phyloP scores from a whole-genome alignment of 169 alveolate species.

The Eimeria necatrix region DNA sequence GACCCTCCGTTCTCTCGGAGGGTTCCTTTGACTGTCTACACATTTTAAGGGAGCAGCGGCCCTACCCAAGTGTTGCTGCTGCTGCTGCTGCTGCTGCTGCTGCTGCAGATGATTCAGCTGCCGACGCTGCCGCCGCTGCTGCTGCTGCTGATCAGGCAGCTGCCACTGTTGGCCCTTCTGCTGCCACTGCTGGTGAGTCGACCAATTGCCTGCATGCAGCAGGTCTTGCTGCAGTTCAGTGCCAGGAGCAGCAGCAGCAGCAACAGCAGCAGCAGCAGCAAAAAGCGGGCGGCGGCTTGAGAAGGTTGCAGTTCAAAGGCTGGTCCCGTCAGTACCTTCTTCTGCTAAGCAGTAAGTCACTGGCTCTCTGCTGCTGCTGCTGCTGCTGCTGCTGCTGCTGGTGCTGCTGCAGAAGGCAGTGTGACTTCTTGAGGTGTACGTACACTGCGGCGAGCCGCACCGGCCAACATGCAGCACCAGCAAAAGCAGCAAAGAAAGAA shows the following conservation, averaged over 20 bases:
- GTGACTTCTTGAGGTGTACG: background rate
- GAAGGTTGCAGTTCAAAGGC: no score
- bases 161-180: background rate
- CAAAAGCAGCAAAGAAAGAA: background rate
- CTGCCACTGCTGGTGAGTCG: background rate
- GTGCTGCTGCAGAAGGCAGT: no score
- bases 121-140: background rate
- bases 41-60: conserved; percentile 24
- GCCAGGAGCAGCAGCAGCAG: no score
- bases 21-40: conserved; percentile 10
- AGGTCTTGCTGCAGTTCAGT: background rate
- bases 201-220: no score
- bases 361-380: no score
- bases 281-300: no score
- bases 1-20: conserved; percentile 46
- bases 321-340: no score
- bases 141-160: background rate
- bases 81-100: conserved; percentile 38
- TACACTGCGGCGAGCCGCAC: background rate
- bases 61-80: no score
- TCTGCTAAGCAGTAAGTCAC: no score
- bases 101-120: background rate
- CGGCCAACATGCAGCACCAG: background rate
- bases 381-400: no score
- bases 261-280: no score